These are phyloP conservation scores for Pestalotiopsis sp. DNA, from an alignment of 2,329 filamentous ascomycete species.

Conservation along the genomic window DNA sequence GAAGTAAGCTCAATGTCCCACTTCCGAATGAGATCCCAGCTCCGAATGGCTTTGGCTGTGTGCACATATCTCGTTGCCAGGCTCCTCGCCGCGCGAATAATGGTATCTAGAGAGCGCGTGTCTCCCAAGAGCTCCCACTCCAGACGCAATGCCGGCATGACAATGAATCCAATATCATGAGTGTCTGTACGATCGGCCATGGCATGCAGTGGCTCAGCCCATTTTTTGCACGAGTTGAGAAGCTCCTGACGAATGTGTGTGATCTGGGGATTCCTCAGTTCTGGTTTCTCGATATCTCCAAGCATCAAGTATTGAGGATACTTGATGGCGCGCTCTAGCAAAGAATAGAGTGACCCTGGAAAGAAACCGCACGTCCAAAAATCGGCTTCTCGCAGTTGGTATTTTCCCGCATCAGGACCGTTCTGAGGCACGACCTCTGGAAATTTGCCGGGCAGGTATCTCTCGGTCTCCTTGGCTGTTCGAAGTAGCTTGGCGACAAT, in stretches of 20 bases:
- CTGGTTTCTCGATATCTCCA: neutral
- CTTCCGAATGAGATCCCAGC: constrained; percentile 45
- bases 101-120: constrained; percentile 37
- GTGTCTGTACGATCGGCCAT: constrained; percentile 49
- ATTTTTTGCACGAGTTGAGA: constrained; percentile 27
- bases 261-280: neutral
- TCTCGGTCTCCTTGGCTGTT: constrained; percentile 5
- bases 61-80: constrained; percentile 45
- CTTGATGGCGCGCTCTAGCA: constrained; percentile 35
- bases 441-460: constrained; percentile 20
- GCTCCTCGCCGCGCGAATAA: constrained; percentile 45
- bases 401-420: constrained; percentile 28
- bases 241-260: constrained; percentile 19
- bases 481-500: constrained; percentile 17
- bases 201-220: constrained; percentile 36
- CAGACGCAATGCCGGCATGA: constrained; percentile 47
- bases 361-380: constrained; percentile 49
- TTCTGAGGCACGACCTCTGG: constrained; percentile 35
- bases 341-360: constrained; percentile 36
- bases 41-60: constrained; percentile 45
- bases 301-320: constrained; percentile 25
- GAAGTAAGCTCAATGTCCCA: constrained; percentile 29
- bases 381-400: constrained; percentile 31
- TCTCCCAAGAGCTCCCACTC: constrained; percentile 50
- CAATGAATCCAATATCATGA: constrained; percentile 58